Percentiles rank a stretch among this genome's conserved stretches.
Conservation (phyloP, 345 rosid species). For the Geranium brycei region DNA sequence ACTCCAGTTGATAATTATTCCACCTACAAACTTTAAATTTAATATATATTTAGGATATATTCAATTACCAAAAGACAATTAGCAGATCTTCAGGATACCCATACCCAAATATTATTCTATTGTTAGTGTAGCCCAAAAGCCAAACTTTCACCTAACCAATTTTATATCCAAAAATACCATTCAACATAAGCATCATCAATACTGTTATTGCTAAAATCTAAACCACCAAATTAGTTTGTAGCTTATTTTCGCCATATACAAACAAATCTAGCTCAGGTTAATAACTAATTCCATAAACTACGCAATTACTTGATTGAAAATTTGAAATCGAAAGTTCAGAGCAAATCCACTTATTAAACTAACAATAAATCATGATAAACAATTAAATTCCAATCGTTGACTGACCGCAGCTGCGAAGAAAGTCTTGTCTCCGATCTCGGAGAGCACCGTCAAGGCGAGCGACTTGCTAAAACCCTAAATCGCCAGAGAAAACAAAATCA, state of each 20-base stretch:
- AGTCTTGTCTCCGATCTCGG: slow-evolving; percentile 98
- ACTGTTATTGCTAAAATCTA: too few species aligned
- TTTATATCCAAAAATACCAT: background rate
- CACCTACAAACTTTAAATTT: background rate
- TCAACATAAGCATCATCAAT: background rate
- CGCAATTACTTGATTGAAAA: too few species aligned
- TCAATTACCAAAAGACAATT: background rate
- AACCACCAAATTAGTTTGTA: background rate
- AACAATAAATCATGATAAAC: background rate
- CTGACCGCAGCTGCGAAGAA: slow-evolving; percentile 96
- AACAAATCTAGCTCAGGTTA: background rate
- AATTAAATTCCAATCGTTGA: slow-evolving; percentile 2
- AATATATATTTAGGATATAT: background rate
- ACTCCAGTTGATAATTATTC: background rate
- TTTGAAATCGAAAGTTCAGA: too few species aligned
- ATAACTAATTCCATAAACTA: too few species aligned
- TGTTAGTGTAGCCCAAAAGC: background rate
- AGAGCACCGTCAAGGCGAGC: slow-evolving; percentile 84
- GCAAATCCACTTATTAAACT: background rate
- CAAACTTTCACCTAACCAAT: background rate
- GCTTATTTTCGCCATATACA: background rate
- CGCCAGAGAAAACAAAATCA: slow-evolving; percentile 3
- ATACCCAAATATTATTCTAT: too few species aligned
- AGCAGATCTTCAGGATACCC: background rate
- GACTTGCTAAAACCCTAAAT: slow-evolving; percentile 86